Evolutionary conservation across 2,329 filamentous ascomycete genomes (phyloP), one percentile per base, ranked within the genome.

Genomic region (Nemania sp.): DNA sequence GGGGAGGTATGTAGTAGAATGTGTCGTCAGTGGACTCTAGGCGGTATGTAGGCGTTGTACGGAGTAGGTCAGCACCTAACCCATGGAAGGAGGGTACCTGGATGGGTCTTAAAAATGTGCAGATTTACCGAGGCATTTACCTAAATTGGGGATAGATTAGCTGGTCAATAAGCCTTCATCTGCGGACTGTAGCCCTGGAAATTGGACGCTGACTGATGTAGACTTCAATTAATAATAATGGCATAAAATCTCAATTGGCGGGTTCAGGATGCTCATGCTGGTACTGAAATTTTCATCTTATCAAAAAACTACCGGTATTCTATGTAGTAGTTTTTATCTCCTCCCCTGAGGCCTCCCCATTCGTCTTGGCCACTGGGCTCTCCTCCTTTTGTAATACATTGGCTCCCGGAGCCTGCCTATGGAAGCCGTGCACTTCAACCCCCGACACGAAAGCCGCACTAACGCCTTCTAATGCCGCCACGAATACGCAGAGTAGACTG

Each of bases 401-500:
- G 12, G 44, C 46, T 20, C 34, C 41, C 39, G 39, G 37, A 7
- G 20, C 33, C n/a, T 30, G 23, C 33, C 49, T 56, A 40, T 57
- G 49, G 11, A 54, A 54, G 46, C 63, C 66, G 22, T 73, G 78
- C 46, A 91, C 86, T 64, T 91, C 84, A 14, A 97, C 84, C 0
- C 92, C 93, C 8, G 84, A 79, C 45, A 96, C 89, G 61, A 97
- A 90, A 42, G 89, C 72, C 65, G 90, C 89, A 67, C 91, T 96
- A 3, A 96, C 82, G 14, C 88, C 86, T 74, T 99, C 94, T 40
- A 99, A 75, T 12, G 82, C 85, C 0, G 91, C 90, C 37, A 99
- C 91, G 74, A 99, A 99, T 7, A 96, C 86, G 63, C 91, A 94
- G 39, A 97, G 69, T 63, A 90, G 71, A 71, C 91, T 97, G 15